Conservation (phyloP, 1,284 basidiomycete genomes). For the Melampsora americana region DNA sequence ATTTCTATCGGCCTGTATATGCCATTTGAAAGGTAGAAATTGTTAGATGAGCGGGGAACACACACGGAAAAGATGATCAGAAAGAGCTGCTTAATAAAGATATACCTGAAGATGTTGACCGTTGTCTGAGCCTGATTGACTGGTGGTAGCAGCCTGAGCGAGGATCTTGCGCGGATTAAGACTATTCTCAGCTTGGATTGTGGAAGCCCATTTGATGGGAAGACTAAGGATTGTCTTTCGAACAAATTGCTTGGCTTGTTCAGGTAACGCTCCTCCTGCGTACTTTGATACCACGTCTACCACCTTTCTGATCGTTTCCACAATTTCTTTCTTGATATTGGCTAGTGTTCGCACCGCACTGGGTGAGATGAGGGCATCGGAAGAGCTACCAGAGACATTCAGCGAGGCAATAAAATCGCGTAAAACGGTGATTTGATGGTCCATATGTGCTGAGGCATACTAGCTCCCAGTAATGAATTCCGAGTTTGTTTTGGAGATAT, state of each 20-base stretch:
- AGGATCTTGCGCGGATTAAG: slow-evolving; percentile 2
- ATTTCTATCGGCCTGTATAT: slow-evolving; percentile 21
- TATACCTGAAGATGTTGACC: slow-evolving; percentile 41
- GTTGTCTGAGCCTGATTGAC: background rate
- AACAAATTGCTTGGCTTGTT: slow-evolving; percentile 73
- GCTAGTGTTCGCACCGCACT: slow-evolving; percentile 66
- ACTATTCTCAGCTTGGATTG: slow-evolving; percentile 19
- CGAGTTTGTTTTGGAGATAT: no score
- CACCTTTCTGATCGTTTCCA: slow-evolving; percentile 79
- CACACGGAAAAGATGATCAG: slow-evolving; percentile 44
- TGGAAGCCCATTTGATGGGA: slow-evolving; percentile 72
- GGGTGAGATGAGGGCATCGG: slow-evolving; percentile 57
- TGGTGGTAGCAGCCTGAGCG: background rate
- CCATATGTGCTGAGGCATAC: slow-evolving; percentile 83
- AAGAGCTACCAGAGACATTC: slow-evolving; percentile 58
- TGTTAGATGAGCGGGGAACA: background rate
- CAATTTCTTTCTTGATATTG: slow-evolving; percentile 73
- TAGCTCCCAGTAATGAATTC: slow-evolving; percentile 50
- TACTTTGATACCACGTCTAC: slow-evolving; percentile 83
- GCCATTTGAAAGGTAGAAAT: slow-evolving; percentile 48
- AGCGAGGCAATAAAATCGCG: slow-evolving; percentile 74
- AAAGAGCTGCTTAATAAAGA: slow-evolving; percentile 44
- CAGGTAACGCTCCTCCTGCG: slow-evolving; percentile 76
- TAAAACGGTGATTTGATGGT: slow-evolving; percentile 77
- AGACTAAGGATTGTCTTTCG: slow-evolving; percentile 75